Evolutionary conservation across 2,329 filamentous ascomycete genomes (phyloP), one percentile per base, ranked within the genome.

Genomic region (Talaromyces sp.): DNA sequence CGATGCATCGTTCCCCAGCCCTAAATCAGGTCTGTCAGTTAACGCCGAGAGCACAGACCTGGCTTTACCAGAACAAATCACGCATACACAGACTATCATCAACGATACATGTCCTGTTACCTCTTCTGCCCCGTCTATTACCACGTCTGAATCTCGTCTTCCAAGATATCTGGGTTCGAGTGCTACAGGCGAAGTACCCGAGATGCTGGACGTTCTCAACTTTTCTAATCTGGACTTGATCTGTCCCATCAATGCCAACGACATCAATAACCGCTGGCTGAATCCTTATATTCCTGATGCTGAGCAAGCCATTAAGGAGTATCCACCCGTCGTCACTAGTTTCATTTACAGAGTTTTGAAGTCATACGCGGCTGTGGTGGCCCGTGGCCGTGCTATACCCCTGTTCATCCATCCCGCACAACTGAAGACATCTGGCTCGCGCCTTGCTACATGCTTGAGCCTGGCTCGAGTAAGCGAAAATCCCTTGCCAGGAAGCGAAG

Each of bases 211-310:
- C n/a, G 33, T 36, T 17, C 33, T 36, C 33, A 36, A 36, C 13
- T 66, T 70, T 17, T 27, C 28, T 9, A 9, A 55, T 11, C 19
- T 68, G 8, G 62, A 66, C 22, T 58, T 71, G 2, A 57, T 61
- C 1, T 63, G 67, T 4, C 65, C 64, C n/a, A 19, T 57, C 0
- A 66, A 67, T 61, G 68, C 64, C 4, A 64, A 65, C 13, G 63
- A 69, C 33, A 71, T 73, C n/a, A 66, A 68, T 0, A 66, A 72
- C 58, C 65, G 68, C 44, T 72, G 71, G 71, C 44, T 72, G 22
- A 62, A 67, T 13, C 63, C 68, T 4, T 72, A 69, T 4, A 33
- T 69, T 1, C 17, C 63, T 57, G 47, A 58, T 68, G 28, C 68
- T 63, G 4, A 42, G 17, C 55, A 72, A 70, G 56, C 58, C 59